Evolutionary conservation across 2,329 filamentous ascomycete genomes (phyloP), one percentile per base, ranked within the genome.

Genomic region (Penicillium sp.): DNA sequence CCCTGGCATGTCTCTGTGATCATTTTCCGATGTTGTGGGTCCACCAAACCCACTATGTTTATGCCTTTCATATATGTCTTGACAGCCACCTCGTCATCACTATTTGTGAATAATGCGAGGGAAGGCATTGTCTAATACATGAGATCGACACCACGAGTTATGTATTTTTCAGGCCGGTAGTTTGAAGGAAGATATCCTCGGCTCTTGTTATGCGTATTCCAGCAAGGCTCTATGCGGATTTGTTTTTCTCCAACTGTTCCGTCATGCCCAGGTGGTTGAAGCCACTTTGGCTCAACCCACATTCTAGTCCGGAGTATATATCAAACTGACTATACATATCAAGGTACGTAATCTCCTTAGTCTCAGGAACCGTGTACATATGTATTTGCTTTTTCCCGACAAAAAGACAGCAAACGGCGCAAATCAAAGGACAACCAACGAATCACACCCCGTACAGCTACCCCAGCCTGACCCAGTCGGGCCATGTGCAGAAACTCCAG

Each of bases 1-100:
- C 43, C 47, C 50, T 53, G 44, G 51, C 54, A 59, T 59, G 40
- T 38, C 48, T 49, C 28, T 26, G 11, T 20, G 39, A 24, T 27
- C 49, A 55, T 58, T 52, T 46, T 47, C 44, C 43, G 40, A 52
- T 38, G 36, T 34, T 44, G 31, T 43, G 42, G 49, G 36, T 46
- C 52, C 45, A 46, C 48, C 29, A 42, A 38, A 28, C 41, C 42
- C 32, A 42, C 34, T 34, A n/a, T n/a, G n/a, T n/a, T n/a, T n/a
- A n/a, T n/a, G n/a, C n/a, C n/a, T n/a, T n/a, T n/a, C n/a, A n/a
- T n/a, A 27, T 38, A 24, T 37, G 16, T 3, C 10, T 36, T 29
- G 16, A 16, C 31, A 40, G 44, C 50, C 47, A 48, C 42, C 22
- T 47, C 28, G 32, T 44, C 44, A 52, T 13, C n/a, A 43, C 23